These are phyloP conservation scores for Candida nanaspora DNA, from an alignment of 805 yeast species.

Conservation along the genomic window DNA sequence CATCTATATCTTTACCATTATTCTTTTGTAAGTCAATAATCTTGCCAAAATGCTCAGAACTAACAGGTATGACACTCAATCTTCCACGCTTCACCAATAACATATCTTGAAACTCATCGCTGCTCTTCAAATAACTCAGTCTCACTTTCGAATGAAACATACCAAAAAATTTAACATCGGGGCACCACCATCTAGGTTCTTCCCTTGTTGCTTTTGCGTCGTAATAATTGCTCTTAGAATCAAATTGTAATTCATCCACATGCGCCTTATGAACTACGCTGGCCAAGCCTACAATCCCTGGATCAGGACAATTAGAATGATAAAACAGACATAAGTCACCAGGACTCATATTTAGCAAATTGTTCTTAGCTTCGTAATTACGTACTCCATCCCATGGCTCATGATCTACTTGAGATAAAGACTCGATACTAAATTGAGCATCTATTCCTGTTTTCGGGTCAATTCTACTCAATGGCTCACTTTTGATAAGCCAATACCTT, in stretches of 20 bases:
- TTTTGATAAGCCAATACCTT: conserved; percentile 48
- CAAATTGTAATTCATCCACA: conserved; percentile 35
- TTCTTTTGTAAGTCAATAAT: conserved; percentile 31
- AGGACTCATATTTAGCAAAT: conserved; percentile 37
- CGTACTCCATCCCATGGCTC: conserved; percentile 60
- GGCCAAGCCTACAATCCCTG: conserved; percentile 49
- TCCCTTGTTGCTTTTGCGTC: conserved; percentile 38
- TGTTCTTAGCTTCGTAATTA: conserved; percentile 49
- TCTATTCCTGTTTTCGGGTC: conserved; percentile 41
- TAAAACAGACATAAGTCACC: conserved; percentile 46
- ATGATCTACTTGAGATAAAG: conserved; percentile 27
- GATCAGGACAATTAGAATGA: conserved; percentile 47
- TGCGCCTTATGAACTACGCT: conserved; percentile 26
- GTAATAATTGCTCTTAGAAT: conserved; percentile 35
- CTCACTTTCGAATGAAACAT: conserved; percentile 35
- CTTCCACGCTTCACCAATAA: conserved; percentile 41
- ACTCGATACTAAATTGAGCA: conserved; percentile 40
- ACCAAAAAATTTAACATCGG: conserved; percentile 37
- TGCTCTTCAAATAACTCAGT: conserved; percentile 31
- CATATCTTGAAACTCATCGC: conserved; percentile 30
- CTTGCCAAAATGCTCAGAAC: conserved; percentile 32
- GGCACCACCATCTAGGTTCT: conserved; percentile 51
- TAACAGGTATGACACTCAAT: conserved; percentile 45
- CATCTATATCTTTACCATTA: conserved; percentile 5
- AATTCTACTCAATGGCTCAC: conserved; percentile 45